Evolutionary conservation across 2,329 filamentous ascomycete genomes (phyloP).

Genomic region (Pyrenophora tritici-repentis): DNA sequence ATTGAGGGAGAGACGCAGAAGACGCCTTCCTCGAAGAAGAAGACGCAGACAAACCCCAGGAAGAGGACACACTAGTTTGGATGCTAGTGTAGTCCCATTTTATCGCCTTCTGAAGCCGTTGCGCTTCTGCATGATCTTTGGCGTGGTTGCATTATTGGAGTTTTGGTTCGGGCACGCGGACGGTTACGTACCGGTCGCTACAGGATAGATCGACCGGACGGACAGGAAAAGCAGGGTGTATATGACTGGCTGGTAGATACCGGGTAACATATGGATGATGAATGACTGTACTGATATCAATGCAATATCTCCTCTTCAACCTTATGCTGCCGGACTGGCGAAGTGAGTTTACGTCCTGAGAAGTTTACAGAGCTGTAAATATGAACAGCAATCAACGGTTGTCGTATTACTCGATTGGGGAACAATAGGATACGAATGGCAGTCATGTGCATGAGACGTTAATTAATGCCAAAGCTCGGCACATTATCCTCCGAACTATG

Average conservation of each 20-base stretch:
- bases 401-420: too few species aligned
- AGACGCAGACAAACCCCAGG: slow-evolving; percentile 51
- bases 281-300: slow-evolving; percentile 15
- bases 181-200: neutral
- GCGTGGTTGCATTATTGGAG: neutral
- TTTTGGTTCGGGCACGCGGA: neutral
- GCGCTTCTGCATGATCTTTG: neutral
- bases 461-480: neutral
- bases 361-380: too few species aligned
- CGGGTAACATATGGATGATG: neutral
- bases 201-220: neutral
- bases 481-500: neutral
- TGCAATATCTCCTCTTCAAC: slow-evolving; percentile 16
- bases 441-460: too few species aligned
- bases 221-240: neutral
- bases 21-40: slow-evolving; percentile 53
- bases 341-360: too few species aligned
- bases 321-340: too few species aligned
- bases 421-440: too few species aligned
- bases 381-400: too few species aligned
- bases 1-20: slow-evolving; percentile 72
- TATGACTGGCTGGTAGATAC: neutral
- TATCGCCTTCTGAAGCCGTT: neutral
- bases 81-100: neutral
- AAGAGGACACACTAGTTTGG: slow-evolving; percentile 22